A percentile compares a stretch with the other conserved stretches of the same genome.
Evolutionary conservation across 306 rosid species (phyloP).

Genomic region (Malus orientalis): DNA sequence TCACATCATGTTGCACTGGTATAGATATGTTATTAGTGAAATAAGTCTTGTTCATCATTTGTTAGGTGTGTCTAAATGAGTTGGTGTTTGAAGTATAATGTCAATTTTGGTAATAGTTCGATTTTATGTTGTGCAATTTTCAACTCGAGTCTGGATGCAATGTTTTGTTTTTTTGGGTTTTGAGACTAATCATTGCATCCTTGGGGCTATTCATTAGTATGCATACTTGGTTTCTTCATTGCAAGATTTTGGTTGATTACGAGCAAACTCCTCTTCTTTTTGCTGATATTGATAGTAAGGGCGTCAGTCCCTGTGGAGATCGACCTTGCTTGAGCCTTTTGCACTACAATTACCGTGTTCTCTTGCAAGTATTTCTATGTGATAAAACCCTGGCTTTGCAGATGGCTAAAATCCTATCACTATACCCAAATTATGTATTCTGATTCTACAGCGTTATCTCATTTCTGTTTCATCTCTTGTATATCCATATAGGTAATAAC

Average conservation of each 20-base stretch:
- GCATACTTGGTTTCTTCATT: background rate
- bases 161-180: background rate
- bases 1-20: background rate
- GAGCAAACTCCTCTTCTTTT: background rate
- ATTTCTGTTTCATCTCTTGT: background rate
- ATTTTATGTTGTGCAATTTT: background rate
- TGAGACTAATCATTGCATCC: background rate
- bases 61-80: background rate
- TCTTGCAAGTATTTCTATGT: too few relatives aligned
- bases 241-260: background rate
- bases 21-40: background rate
- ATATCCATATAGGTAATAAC: background rate
- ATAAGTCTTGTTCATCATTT: background rate
- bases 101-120: background rate
- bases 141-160: background rate
- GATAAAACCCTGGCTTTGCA: too few relatives aligned
- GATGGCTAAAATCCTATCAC: too few relatives aligned
- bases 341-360: too few relatives aligned
- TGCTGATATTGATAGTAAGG: background rate
- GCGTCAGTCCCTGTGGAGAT: background rate
- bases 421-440: background rate
- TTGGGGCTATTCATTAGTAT: background rate
- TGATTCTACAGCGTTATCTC: background rate
- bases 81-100: background rate
- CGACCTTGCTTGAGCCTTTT: too few relatives aligned